Percentiles rank a stretch among this genome's conserved stretches.
These are phyloP conservation scores for Nepenthes mirabilis DNA, from an alignment of 148 eudicot species.

Conservation along the genomic window DNA sequence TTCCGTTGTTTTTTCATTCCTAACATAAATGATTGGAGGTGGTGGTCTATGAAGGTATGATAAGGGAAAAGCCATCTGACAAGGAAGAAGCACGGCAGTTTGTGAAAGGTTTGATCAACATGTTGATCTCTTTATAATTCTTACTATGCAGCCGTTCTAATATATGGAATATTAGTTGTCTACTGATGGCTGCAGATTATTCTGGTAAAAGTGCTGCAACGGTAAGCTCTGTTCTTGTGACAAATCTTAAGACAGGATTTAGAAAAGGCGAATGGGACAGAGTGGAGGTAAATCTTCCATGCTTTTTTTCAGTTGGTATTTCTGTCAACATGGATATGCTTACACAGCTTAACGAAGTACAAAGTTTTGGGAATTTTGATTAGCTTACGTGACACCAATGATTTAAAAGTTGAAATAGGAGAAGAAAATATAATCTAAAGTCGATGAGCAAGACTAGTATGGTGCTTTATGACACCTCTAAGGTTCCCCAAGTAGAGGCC, in stretches of 20 bases:
- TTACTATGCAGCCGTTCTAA: not conserved
- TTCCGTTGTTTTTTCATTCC: constrained; percentile 7
- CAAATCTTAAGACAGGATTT: constrained; percentile 58
- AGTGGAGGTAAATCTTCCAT: constrained; percentile 53
- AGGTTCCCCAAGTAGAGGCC: no score
- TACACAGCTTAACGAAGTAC: no score
- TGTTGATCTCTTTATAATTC: not conserved
- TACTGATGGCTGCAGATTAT: constrained; percentile 36
- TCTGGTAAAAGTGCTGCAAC: constrained; percentile 59
- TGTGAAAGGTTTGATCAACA: constrained; percentile 43
- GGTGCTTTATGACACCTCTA: no score
- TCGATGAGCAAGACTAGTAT: no score
- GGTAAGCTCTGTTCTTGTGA: constrained; percentile 79
- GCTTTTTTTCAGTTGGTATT: not conserved
- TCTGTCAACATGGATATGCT: no score
- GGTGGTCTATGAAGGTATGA: constrained; percentile 83
- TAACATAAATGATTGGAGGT: constrained; percentile 44
- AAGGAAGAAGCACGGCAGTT: constrained; percentile 77
- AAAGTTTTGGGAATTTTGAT: no score
- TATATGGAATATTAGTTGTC: not conserved
- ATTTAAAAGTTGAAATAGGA: no score
- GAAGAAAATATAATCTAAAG: no score
- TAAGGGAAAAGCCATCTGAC: constrained; percentile 82
- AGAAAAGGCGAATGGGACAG: constrained; percentile 76
- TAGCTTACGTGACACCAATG: no score